Evolutionary conservation across 352 stramenopile genomes (phyloP), one percentile per base, ranked within the genome.

Genomic region (Pythium brassicae): DNA sequence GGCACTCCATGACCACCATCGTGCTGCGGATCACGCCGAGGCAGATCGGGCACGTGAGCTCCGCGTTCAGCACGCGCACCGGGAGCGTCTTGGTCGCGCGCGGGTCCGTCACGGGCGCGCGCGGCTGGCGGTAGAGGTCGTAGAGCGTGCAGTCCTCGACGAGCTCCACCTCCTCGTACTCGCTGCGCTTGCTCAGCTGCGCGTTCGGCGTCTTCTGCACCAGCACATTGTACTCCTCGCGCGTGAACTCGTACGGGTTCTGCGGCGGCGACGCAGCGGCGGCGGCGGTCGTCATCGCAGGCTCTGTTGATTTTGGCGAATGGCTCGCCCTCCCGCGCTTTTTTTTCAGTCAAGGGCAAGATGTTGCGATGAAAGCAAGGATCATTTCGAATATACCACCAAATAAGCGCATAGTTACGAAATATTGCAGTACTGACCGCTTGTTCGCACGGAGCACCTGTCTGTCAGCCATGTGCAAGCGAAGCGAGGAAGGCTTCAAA

Each of bases 1-100:
- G 71, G 64, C 89, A 97, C 61, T 95, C 83, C 74, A 95, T 96
- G 14, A 97, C 88, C 19, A 95, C 87, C 48, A 79, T 78, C n/a
- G 87, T 92, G 50, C 87, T 74, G 53, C 76, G 74, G 57, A 94
- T 83, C 49, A 94, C 91, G 32, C 86, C 78, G 14, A 97, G 68
- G 55, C 89, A 97, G 46, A 97, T 83, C 12, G 87, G 86, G 55
- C 89, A 97, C 55, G 78, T 88, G 25, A 97, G 74, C 53, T 96
- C 81, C 23, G 84, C 75, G 52, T 92, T 89, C 0, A 96, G 71
- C 35, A 83, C 65, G 45, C 82, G 70, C 50, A 91, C 66, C 4
- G 76, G 72, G 23, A 96, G 55, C 49, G 73, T 84, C 50, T 78
- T 78, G 27, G 73, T 89, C 12, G 73, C 80, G 5, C 35, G 57